These are phyloP conservation scores for Aspergillus ustus DNA, from an alignment of 2,329 filamentous ascomycete species.

Conservation along the genomic window DNA sequence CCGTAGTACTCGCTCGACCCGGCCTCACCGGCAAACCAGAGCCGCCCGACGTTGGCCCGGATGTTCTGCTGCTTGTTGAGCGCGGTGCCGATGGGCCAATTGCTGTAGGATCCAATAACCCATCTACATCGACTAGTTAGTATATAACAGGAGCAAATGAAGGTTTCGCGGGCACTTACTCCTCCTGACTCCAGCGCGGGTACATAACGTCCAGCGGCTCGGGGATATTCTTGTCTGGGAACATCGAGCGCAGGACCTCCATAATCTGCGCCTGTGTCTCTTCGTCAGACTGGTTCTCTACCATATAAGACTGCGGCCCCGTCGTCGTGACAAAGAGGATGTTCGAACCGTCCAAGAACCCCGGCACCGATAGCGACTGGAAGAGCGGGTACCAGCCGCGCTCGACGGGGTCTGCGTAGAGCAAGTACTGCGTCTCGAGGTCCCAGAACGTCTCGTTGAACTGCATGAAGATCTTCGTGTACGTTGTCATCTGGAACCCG, in stretches of 20 bases:
- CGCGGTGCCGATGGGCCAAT: constrained; percentile 68
- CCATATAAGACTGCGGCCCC: constrained; percentile 58
- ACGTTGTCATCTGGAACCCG: constrained; percentile 70
- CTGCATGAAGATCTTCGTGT: constrained; percentile 73
- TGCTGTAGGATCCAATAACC: constrained; percentile 67
- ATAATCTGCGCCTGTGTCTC: constrained; percentile 62
- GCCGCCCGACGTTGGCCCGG: constrained; percentile 56
- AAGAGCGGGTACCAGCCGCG: constrained; percentile 64
- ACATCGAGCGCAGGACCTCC: constrained; percentile 64
- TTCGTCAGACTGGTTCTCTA: constrained; percentile 64
- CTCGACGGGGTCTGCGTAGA: constrained; percentile 54
- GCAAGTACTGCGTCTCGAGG: constrained; percentile 56
- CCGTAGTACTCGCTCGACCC: constrained; percentile 67
- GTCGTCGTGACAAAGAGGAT: constrained; percentile 70
- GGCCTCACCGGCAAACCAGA: constrained; percentile 70
- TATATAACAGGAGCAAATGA: too few relatives aligned
- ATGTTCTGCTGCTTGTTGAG: constrained; percentile 70
- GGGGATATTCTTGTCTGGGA: constrained; percentile 60
- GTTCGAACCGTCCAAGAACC: constrained; percentile 64
- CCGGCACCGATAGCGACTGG: constrained; percentile 63
- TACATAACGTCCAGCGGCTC: constrained; percentile 66
- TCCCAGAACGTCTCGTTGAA: constrained; percentile 70
- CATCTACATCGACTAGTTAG: too few relatives aligned
- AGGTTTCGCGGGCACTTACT: too few relatives aligned
- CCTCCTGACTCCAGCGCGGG: constrained; percentile 63